Evolutionary conservation across 2,329 filamentous ascomycete species (phyloP).

Genomic region (Ascochyta rabiei): DNA sequence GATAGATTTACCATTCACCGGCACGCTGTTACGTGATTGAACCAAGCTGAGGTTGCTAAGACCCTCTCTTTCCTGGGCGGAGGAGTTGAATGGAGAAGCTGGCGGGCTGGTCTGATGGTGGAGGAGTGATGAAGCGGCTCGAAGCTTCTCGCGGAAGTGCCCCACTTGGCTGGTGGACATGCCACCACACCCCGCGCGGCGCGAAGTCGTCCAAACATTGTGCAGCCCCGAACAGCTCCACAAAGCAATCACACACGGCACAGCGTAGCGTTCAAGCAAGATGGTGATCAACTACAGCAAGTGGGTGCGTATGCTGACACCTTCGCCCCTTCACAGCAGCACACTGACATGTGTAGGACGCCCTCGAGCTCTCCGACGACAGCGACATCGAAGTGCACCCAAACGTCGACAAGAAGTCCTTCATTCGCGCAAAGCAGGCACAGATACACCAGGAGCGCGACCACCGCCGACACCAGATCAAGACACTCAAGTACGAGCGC

Average conservation of each 20-base stretch:
- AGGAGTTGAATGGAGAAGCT: not conserved
- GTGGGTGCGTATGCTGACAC: constrained; percentile 59
- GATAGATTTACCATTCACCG: constrained; percentile 25
- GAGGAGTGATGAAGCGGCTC: constrained; percentile 22
- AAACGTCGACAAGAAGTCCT: constrained; percentile 97
- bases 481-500: constrained; percentile 89
- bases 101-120: not conserved
- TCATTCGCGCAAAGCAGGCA: constrained; percentile 96
- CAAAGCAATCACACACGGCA: constrained; percentile 7
- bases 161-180: constrained; percentile 12
- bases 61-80: too few species aligned
- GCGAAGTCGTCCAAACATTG: constrained; percentile 18
- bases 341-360: constrained; percentile 62
- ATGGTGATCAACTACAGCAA: constrained; percentile 75
- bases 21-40: constrained; percentile 1
- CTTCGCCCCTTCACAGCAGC: not conserved
- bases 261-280: constrained; percentile 7
- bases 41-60: not conserved
- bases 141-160: constrained; percentile 30
- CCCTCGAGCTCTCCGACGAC: constrained; percentile 95
- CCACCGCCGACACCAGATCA: constrained; percentile 86
- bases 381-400: constrained; percentile 98
- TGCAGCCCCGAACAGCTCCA: constrained; percentile 20
- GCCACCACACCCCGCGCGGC: constrained; percentile 19
- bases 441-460: constrained; percentile 93